These are phyloP conservation scores for Daldinia bambusicola DNA, from an alignment of 495 filamentous ascomycete species.

Conservation along the genomic window DNA sequence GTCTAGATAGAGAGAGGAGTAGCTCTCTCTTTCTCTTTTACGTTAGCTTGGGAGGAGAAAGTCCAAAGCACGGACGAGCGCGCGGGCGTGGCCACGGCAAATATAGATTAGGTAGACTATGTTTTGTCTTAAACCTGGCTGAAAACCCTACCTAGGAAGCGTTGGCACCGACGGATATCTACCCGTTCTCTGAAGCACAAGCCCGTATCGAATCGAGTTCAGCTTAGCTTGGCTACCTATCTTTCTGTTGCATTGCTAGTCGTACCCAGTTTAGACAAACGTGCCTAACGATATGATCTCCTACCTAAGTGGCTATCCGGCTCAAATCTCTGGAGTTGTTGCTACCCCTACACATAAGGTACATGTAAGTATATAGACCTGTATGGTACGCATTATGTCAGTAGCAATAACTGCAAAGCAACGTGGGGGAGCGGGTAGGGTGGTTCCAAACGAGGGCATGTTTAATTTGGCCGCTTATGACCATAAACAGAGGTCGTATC, in stretches of 20 bases:
- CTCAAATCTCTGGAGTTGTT: not conserved
- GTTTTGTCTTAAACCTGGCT: not conserved
- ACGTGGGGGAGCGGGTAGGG: not conserved
- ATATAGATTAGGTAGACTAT: not conserved
- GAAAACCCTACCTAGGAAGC: not conserved
- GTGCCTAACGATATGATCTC: slow-evolving; percentile 4
- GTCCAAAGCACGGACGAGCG: not conserved
- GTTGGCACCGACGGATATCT: slow-evolving; percentile 16
- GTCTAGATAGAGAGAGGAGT: not conserved
- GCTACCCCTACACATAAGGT: slow-evolving; percentile 1
- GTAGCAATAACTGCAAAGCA: not conserved
- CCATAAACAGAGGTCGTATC: not conserved
- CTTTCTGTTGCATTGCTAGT: not conserved
- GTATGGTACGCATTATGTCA: not conserved
- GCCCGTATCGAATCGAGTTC: slow-evolving; percentile 4
- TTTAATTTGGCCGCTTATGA: not conserved
- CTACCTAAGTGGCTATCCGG: not conserved
- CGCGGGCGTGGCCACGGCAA: not conserved
- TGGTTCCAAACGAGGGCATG: not conserved
- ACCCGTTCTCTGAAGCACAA: slow-evolving; percentile 22
- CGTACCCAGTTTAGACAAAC: not conserved
- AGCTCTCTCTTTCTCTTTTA: not conserved
- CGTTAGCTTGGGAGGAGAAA: not conserved
- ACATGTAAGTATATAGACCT: slow-evolving; percentile 1
- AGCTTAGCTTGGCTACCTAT: not conserved